phyloP scores from a whole-genome alignment of 495 filamentous ascomycete species.

The Penicillium subrubescens region DNA sequence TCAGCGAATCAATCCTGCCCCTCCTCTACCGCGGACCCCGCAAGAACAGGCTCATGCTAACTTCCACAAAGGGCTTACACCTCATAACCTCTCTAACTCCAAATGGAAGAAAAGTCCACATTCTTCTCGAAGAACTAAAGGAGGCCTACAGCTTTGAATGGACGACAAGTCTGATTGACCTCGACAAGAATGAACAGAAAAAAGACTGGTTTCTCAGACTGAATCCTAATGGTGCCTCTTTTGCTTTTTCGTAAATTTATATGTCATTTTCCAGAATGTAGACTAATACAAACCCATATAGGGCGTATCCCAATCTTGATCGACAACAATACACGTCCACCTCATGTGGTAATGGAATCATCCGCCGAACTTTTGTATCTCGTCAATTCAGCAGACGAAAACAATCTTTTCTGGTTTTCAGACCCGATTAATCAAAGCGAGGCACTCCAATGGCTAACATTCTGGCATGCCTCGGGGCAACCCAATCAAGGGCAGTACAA shows the following conservation, averaged over 20 bases:
- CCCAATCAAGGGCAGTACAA: neutral
- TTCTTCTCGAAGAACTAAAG: neutral
- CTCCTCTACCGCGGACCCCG: neutral
- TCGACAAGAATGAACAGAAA: neutral
- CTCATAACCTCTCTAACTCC: neutral
- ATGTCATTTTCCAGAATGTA: neutral
- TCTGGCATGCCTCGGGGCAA: neutral
- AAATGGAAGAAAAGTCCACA: neutral
- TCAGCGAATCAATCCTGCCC: no score
- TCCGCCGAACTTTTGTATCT: neutral
- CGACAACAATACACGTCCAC: neutral
- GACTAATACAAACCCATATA: neutral
- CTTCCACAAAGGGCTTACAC: neutral
- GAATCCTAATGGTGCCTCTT: neutral
- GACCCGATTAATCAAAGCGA: neutral
- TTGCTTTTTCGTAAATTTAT: neutral
- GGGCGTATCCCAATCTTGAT: neutral
- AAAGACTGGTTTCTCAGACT: neutral
- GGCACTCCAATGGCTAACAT: neutral
- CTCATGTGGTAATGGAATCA: neutral
- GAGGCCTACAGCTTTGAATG: neutral
- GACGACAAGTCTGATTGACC: neutral
- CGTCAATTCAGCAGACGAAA: neutral
- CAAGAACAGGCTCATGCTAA: neutral
- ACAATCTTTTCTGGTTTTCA: neutral